phyloP scores from a whole-genome alignment of 1,284 basidiomycete species.

The Apiotrichum siamense region DNA sequence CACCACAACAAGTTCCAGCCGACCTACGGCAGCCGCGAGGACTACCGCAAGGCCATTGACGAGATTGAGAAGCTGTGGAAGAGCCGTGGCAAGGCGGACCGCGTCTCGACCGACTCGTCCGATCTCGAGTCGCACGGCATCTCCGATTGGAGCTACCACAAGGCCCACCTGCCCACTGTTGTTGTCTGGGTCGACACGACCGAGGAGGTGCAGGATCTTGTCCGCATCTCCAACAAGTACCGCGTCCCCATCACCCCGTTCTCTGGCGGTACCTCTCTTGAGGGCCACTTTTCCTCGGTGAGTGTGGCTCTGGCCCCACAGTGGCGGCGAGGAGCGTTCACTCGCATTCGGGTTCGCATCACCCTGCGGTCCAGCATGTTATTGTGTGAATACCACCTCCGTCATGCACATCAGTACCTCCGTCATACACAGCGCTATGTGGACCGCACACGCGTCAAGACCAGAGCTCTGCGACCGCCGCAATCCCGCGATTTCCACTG shows the following conservation, averaged over 20 bases:
- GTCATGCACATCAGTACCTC: background rate
- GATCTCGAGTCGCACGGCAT: slow-evolving; percentile 44
- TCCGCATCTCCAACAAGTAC: slow-evolving; percentile 36
- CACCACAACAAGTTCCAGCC: slow-evolving; percentile 35
- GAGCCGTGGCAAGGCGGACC: slow-evolving; percentile 30
- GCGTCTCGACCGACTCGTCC: slow-evolving; percentile 39
- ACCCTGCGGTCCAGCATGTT: too few relatives aligned
- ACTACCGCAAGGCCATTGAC: slow-evolving; percentile 35
- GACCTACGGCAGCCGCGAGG: slow-evolving; percentile 27
- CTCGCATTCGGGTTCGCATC: background rate
- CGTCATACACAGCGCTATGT: background rate
- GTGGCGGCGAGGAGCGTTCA: background rate
- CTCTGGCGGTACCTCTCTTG: slow-evolving; percentile 43
- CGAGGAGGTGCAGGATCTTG: slow-evolving; percentile 42
- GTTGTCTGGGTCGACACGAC: slow-evolving; percentile 46
- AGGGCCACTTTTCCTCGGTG: slow-evolving; percentile 44
- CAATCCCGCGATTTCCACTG: background rate
- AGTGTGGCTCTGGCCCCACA: slow-evolving; percentile 6
- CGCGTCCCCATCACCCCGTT: slow-evolving; percentile 47
- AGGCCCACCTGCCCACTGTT: slow-evolving; percentile 42
- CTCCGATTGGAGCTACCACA: slow-evolving; percentile 47
- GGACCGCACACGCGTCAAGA: background rate
- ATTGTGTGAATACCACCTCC: too few relatives aligned
- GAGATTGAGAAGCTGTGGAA: slow-evolving; percentile 26
- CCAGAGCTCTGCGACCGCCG: too few relatives aligned